Evolutionary conservation across 805 yeast species (phyloP).

Genomic region (Ogataea zsoltii): DNA sequence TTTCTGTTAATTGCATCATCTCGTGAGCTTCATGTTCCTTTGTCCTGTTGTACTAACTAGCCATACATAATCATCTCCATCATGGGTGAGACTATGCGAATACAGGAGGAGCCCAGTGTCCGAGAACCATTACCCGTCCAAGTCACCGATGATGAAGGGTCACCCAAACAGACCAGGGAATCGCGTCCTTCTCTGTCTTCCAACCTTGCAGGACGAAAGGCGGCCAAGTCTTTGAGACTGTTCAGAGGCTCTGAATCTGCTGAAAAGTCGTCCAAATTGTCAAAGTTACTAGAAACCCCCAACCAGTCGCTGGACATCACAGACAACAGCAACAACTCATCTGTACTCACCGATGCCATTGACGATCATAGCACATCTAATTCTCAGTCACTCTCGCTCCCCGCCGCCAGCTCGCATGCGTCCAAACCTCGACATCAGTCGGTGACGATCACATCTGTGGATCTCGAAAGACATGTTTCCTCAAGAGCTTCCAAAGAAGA

Average conservation of each 20-base stretch:
- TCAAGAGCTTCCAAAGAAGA: not conserved
- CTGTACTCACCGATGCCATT: not conserved
- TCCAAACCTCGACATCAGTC: conserved; percentile 12
- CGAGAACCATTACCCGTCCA: too few species aligned
- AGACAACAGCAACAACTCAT: not conserved
- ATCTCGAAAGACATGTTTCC: conserved; percentile 15
- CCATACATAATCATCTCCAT: not conserved
- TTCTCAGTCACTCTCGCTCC: not conserved
- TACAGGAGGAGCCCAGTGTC: conserved; percentile 1
- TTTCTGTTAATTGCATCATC: too few species aligned
- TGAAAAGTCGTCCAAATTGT: conserved; percentile 8
- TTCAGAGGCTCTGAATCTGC: conserved; percentile 42
- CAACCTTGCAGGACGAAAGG: conserved; percentile 52
- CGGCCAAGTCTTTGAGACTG: conserved; percentile 56
- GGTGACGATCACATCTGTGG: conserved; percentile 17
- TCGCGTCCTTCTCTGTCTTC: conserved; percentile 6
- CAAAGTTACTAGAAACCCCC: conserved; percentile 4
- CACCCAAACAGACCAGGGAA: conserved; percentile 7
- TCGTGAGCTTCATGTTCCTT: too few species aligned
- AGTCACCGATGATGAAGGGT: not conserved
- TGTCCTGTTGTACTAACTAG: not conserved
- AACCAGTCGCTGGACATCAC: not conserved
- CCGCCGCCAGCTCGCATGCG: conserved; percentile 6
- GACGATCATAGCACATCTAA: not conserved
- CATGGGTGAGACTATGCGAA: conserved; percentile 5